Conservation (phyloP, 192 early-diverging fungal species). For the Podila clonocystis region DNA sequence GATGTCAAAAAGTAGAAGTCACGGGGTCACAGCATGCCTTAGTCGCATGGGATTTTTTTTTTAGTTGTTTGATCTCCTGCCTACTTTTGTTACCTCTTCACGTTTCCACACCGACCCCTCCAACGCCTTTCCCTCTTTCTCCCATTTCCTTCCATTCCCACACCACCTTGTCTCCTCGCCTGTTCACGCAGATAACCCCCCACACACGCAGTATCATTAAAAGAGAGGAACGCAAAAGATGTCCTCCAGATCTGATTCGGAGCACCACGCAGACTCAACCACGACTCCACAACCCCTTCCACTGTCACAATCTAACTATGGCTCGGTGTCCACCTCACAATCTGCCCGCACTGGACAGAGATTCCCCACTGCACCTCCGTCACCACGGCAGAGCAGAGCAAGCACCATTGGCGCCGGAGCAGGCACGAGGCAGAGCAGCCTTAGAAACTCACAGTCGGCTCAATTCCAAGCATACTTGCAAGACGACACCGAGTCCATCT, state of each 20-base stretch:
- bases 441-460: not conserved
- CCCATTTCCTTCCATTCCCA: not conserved
- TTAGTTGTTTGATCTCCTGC: not conserved
- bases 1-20: no score
- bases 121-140: not conserved
- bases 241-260: no score
- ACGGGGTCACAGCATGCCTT: no score
- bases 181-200: not conserved
- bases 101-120: not conserved
- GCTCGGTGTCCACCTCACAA: not conserved
- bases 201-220: not conserved
- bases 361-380: not conserved
- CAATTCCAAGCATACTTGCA: not conserved
- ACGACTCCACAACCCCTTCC: no score
- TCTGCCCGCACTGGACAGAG: not conserved
- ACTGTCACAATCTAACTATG: not conserved
- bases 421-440: not conserved
- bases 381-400: not conserved
- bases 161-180: not conserved
- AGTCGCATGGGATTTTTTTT: not conserved
- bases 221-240: no score
- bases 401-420: not conserved
- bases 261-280: no score
- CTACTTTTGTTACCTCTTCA: not conserved
- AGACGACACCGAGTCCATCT: conserved; percentile 11